These are phyloP conservation scores for Chamaecyparis obtusa DNA, from an alignment of 75 land plant species.

Conservation along the genomic window DNA sequence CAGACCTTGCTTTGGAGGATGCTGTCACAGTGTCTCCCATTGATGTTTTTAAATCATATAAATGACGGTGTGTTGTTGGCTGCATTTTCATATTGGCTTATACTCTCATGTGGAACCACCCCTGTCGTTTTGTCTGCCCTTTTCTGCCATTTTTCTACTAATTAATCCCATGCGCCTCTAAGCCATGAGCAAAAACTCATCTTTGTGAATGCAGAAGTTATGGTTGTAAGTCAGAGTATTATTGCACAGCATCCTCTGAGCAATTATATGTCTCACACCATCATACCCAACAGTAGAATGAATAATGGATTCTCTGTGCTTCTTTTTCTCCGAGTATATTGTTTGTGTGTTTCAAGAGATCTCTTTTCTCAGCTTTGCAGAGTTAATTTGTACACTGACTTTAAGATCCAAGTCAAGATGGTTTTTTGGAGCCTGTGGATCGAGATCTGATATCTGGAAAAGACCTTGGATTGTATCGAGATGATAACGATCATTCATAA, in stretches of 20 bases:
- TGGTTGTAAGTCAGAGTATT: neutral
- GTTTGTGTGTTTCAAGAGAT: neutral
- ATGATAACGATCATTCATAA: neutral
- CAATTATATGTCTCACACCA: neutral
- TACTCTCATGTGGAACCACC: neutral
- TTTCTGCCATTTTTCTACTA: neutral
- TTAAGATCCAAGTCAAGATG: neutral
- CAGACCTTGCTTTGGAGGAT: neutral
- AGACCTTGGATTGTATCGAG: neutral
- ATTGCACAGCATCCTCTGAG: neutral
- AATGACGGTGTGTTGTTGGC: neutral
- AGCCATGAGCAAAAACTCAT: neutral
- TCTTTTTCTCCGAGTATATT: neutral
- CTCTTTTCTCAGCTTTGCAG: neutral
- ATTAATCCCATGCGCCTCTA: neutral
- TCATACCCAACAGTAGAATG: neutral
- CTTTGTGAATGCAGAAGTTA: neutral
- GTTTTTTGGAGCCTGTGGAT: neutral
- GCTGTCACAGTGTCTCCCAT: constrained; percentile 6
- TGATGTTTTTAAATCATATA: neutral
- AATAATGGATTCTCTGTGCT: neutral
- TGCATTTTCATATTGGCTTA: neutral
- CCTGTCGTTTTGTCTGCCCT: neutral
- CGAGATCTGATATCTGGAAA: neutral
- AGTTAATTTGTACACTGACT: neutral